Base-by-base conservation (phyloP, 768 basidiomycete species). In the Trametes meyenii region DNA sequence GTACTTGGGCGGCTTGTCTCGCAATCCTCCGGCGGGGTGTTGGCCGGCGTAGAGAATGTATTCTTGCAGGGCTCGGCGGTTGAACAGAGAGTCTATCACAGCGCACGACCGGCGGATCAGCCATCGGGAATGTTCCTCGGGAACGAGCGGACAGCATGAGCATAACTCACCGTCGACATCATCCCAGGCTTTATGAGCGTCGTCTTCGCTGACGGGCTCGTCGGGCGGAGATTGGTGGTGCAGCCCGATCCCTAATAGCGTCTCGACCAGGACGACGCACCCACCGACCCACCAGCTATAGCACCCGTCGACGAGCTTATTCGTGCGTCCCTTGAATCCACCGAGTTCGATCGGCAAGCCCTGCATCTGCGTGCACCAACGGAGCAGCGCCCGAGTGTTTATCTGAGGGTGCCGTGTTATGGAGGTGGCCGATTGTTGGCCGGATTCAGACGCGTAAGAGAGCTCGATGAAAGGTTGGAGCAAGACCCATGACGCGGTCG, bases 271-370 rank as follows among this genome's bases (percentile, higher is more conserved):
- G 0, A 83, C 80, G 70, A 97, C 92, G 16, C 89, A 82, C 0
- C 96, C 96, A 1, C 93, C 97, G 23, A 94, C 92, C 97, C 96
- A 99, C 97, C 97, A 99, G n/a, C 90, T 88, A 74, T 99, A 99
- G 74, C 97, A 99, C 4, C 96, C 97, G 69, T 99, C 97, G 0
- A 99, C 96, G n/a, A 99, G 83, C 73, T 99, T 99, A 73, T 98
- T 99, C 65, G 94, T 93, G 55, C 97, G 79, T 0, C 97, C 97
- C 57, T 82, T 83, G 76, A 99, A 98, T 2, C 97, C 97, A 3
- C 95, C 96, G 10, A 94, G 79, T 70, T 98, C 96, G 12, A 83
- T 80, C 44, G 87, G 87, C 1, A 76, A 74, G 0, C 94, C 95
- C 71, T 98, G 96, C 87, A 97, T 89, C 45, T 87, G 79, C 3